Percentiles rank a stretch among this genome's conserved stretches.
phyloP scores from a whole-genome alignment of 352 stramenopile species.

The Phytophthora constricta region DNA sequence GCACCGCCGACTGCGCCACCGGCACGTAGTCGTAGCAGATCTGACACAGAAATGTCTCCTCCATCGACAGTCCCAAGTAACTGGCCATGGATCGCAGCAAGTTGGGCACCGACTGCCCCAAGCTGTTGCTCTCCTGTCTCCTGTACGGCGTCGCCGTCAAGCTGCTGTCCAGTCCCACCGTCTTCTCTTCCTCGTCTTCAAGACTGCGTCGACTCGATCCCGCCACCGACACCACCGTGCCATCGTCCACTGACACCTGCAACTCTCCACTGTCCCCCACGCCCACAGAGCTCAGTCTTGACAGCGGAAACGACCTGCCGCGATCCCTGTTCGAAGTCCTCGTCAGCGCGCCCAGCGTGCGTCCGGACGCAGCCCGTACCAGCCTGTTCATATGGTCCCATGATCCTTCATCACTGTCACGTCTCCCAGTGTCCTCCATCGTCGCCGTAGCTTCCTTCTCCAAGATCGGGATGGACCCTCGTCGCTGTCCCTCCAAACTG shows the following conservation, averaged over 20 bases:
- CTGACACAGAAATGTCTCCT: constrained; percentile 77
- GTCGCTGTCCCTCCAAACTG: constrained; percentile 5
- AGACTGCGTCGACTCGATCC: constrained; percentile 20
- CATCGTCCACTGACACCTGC: constrained; percentile 4
- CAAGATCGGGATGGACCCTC: constrained; percentile 46
- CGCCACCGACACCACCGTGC: constrained; percentile 17
- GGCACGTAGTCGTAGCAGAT: constrained; percentile 78
- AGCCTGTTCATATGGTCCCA: constrained; percentile 44
- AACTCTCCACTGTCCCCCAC: constrained; percentile 20
- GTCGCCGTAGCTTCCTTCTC: constrained; percentile 34
- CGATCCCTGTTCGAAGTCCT: constrained; percentile 28
- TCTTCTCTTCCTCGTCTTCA: constrained; percentile 23
- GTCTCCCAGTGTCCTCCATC: constrained; percentile 21
- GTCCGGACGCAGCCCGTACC: constrained; percentile 35
- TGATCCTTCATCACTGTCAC: constrained; percentile 17
- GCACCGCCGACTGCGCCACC: constrained; percentile 39
- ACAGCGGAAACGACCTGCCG: constrained; percentile 30
- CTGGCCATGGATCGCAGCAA: constrained; percentile 60
- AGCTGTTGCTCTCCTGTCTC: constrained; percentile 38
- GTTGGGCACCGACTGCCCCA: constrained; percentile 45
- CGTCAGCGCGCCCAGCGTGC: constrained; percentile 37
- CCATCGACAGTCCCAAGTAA: constrained; percentile 64
- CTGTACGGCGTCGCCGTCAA: constrained; percentile 18
- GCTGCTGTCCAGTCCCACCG: neutral
- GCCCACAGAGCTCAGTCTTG: constrained; percentile 23